Percentiles rank a stretch among this genome's conserved stretches.
Conservation (phyloP, 305 asterid genomes). For the Fraxinus sp. region DNA sequence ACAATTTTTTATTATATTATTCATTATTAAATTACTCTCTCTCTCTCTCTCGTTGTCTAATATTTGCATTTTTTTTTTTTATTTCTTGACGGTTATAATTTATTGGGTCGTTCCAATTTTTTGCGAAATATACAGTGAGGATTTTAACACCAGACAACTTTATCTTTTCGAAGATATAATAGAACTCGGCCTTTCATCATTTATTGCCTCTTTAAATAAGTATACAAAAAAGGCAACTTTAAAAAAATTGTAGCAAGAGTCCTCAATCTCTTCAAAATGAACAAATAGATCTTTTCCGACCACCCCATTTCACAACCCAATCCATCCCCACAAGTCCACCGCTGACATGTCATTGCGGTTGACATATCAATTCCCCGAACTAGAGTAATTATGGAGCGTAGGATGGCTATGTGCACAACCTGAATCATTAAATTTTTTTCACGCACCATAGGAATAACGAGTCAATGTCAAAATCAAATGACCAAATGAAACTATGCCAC, state of each 20-base stretch:
- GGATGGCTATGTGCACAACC: neutral
- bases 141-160: too few relatives aligned
- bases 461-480: neutral
- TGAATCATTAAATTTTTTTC: neutral
- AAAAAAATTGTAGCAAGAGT: neutral
- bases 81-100: neutral
- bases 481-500: neutral
- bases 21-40: neutral
- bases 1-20: neutral
- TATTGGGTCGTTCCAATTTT: too few relatives aligned
- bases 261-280: neutral
- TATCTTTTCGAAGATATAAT: too few relatives aligned
- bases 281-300: neutral
- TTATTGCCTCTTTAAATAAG: neutral
- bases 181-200: neutral
- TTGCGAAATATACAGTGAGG: too few relatives aligned
- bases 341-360: too few relatives aligned
- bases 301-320: neutral
- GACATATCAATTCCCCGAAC: neutral
- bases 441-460: too few relatives aligned
- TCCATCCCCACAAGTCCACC: neutral
- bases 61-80: too few relatives aligned
- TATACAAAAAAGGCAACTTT: too few relatives aligned
- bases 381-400: neutral
- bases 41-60: neutral